phyloP scores from a whole-genome alignment of 805 yeast genomes.

The Kuraishia hungarica region DNA sequence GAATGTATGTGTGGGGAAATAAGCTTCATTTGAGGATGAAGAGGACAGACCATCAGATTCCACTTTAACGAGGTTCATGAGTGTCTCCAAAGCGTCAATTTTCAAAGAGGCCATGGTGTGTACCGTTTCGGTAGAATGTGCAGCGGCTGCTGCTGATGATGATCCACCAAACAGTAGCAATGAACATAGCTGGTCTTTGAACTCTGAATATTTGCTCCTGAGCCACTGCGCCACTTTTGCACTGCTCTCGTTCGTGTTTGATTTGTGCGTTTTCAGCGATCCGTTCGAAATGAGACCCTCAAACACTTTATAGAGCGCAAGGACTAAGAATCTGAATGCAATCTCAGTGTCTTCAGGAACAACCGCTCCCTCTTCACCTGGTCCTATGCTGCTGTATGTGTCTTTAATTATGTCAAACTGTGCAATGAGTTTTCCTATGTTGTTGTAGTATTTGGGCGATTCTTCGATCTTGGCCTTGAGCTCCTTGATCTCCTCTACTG shows the following conservation, averaged over 20 bases:
- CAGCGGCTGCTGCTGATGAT: too few species aligned
- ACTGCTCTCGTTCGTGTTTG: slow-evolving; percentile 32
- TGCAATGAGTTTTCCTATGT: slow-evolving; percentile 37
- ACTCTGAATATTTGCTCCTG: slow-evolving; percentile 45
- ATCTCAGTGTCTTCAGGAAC: slow-evolving; percentile 11
- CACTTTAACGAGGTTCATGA: slow-evolving; percentile 43
- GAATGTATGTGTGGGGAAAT: slow-evolving; percentile 52
- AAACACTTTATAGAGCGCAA: slow-evolving; percentile 38
- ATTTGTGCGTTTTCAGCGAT: slow-evolving; percentile 24
- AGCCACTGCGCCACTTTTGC: slow-evolving; percentile 55
- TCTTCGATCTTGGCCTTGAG: slow-evolving; percentile 23
- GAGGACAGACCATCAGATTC: slow-evolving; percentile 45
- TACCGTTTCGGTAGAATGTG: slow-evolving; percentile 3
- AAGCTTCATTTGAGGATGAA: slow-evolving; percentile 42
- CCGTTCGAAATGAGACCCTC: slow-evolving; percentile 36
- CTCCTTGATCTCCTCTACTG: slow-evolving; percentile 16
- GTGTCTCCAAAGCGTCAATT: slow-evolving; percentile 42
- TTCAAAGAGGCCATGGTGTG: slow-evolving; percentile 40
- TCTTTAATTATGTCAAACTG: slow-evolving; percentile 21
- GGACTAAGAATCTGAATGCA: slow-evolving; percentile 27
- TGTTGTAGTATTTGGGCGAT: slow-evolving; percentile 46
- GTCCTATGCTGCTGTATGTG: slow-evolving; percentile 9
- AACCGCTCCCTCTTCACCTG: not conserved
- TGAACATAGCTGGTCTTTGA: slow-evolving; percentile 33
- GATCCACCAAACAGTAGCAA: slow-evolving; percentile 29